Base-by-base conservation (phyloP, 306 rosid species). In the Lablab purpureus region DNA sequence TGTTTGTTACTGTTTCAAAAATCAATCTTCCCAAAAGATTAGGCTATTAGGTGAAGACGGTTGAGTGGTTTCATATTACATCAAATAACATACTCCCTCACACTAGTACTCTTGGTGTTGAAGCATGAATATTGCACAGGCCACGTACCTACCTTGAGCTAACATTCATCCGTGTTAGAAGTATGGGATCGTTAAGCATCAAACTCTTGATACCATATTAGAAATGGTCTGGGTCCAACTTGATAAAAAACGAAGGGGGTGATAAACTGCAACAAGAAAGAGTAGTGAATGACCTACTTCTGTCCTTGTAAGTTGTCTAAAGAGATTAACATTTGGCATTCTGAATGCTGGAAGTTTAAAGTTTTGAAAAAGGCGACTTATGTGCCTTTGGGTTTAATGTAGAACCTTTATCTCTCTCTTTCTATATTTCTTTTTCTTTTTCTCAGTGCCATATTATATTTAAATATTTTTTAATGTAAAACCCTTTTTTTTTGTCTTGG, bases 291-390 rank as follows among this genome's bases (percentile, higher is more conserved):
- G 27, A 11, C 21, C 66, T 80, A n/a, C 8, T 62, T 46, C 80
- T 30, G 25, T 63, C 50, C 17, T 32, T 32, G 62, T 10, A 25
- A 59, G 28, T 30, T 65, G 54, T 50, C 74, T 51, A 37, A 15
- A 69, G 64, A 18, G 37, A 34, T 40, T 23, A 40, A 49, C 56
- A 28, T 70, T 40, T 50, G 78, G 52, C 77, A 34, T 63, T 50
- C 22, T n/a, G 5, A 17, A 3, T 50, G 22, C 56, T n/a, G 17
- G 54, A 49, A 17, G 8, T 49, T 15, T 15, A 5, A 25, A 25
- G 21, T 49, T 19, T 5, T 49, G 8, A 49, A 49, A 49, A 49
- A 47, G 65, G 40, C 28, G 43, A 50, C 3, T 50, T 41, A 10
- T 11, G 28, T 25, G 28, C 28, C 28, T 25, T 25, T 25, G 1